phyloP scores from a whole-genome alignment of 345 rosid species.

The Aegle marmelos region DNA sequence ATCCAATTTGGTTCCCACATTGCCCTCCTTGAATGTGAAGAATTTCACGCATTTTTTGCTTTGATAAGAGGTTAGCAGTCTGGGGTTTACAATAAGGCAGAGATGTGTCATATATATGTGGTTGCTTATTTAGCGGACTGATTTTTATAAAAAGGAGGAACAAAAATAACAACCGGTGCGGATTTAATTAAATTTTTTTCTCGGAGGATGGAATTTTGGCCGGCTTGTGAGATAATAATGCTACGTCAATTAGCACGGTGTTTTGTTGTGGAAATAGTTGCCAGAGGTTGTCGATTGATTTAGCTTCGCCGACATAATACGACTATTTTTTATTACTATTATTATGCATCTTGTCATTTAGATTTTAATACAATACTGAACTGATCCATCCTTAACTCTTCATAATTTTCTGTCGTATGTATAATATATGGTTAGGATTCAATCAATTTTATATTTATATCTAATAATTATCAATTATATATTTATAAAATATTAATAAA shows the following conservation, averaged over 20 bases:
- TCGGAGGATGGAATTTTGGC: conserved; percentile 16
- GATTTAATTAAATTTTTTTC: neutral
- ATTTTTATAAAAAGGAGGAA: neutral
- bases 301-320: conserved; percentile 14
- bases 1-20: conserved; percentile 39
- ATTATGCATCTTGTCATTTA: no score
- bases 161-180: neutral
- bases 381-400: no score
- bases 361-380: no score
- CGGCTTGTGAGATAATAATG: neutral
- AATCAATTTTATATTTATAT: no score
- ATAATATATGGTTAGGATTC: no score
- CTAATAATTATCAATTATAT: no score
- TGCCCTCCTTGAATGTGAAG: conserved; percentile 43
- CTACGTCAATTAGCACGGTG: conserved; percentile 9
- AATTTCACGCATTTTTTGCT: conserved; percentile 33
- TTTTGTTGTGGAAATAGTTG: conserved; percentile 2
- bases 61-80: neutral
- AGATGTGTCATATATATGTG: conserved; percentile 8
- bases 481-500: no score
- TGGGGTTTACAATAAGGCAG: neutral
- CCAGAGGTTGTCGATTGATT: conserved; percentile 18
- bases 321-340: neutral
- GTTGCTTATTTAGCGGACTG: neutral
- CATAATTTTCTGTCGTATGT: no score